Conservation (phyloP, 2,329 filamentous ascomycete species). For the Didymella pomorum region DNA sequence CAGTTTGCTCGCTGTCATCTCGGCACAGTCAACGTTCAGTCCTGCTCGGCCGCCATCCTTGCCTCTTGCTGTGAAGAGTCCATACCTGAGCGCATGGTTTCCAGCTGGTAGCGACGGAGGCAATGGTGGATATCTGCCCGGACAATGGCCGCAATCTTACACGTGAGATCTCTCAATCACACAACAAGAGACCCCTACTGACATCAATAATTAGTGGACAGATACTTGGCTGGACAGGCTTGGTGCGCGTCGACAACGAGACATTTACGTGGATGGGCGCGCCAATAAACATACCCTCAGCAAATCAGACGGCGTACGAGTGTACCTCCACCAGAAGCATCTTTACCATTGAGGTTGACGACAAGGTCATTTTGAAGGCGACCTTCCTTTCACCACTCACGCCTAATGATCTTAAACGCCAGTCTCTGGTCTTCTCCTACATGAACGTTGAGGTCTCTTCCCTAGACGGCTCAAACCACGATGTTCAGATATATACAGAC, state of each 20-base stretch:
- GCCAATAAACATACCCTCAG: slow-evolving; percentile 74
- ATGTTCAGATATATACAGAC: slow-evolving; percentile 73
- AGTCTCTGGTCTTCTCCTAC: slow-evolving; percentile 82
- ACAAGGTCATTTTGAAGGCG: slow-evolving; percentile 64
- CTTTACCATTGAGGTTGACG: slow-evolving; percentile 54
- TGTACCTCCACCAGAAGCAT: slow-evolving; percentile 52
- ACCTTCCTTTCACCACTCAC: slow-evolving; percentile 81
- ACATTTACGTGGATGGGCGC: slow-evolving; percentile 66
- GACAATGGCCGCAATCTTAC: slow-evolving; percentile 75
- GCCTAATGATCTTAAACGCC: slow-evolving; percentile 78
- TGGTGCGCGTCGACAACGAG: slow-evolving; percentile 66
- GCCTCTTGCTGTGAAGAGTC: slow-evolving; percentile 60
- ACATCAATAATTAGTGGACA: slow-evolving; percentile 77
- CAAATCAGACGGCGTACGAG: slow-evolving; percentile 71
- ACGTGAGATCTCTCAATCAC: slow-evolving; percentile 57
- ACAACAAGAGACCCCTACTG: neutral
- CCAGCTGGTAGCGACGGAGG: slow-evolving; percentile 75
- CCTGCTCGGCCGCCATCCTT: slow-evolving; percentile 67
- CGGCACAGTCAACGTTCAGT: slow-evolving; percentile 62
- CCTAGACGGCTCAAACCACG: slow-evolving; percentile 59
- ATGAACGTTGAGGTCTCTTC: slow-evolving; percentile 75
- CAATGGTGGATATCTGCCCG: slow-evolving; percentile 82
- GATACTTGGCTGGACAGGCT: slow-evolving; percentile 69
- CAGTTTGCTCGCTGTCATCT: slow-evolving; percentile 25
- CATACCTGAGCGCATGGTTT: slow-evolving; percentile 63